phyloP scores from a whole-genome alignment of 2,329 filamentous ascomycete genomes.

The Aspergillus luchuensis region DNA sequence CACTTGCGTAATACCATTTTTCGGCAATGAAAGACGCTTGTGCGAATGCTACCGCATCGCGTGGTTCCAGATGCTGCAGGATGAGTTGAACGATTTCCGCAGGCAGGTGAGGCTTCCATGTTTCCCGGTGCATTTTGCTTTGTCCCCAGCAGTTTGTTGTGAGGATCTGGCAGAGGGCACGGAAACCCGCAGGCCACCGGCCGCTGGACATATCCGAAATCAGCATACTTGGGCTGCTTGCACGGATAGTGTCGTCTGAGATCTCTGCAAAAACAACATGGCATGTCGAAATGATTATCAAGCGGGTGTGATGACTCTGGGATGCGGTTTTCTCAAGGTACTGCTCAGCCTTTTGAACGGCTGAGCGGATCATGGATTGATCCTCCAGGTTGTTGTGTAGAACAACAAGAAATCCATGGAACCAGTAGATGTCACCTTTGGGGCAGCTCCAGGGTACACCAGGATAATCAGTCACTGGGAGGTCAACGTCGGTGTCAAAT shows the following conservation, averaged over 20 bases:
- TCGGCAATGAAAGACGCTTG: slow-evolving; percentile 25
- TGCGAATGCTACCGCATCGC: slow-evolving; percentile 26
- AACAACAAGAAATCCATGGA: slow-evolving; percentile 24
- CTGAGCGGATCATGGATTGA: slow-evolving; percentile 10
- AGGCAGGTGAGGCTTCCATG: slow-evolving; percentile 12
- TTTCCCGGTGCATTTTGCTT: slow-evolving; percentile 18
- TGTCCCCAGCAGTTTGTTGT: slow-evolving; percentile 28
- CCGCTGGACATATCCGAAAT: too few species aligned
- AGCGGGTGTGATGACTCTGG: too few species aligned
- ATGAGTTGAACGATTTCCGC: slow-evolving; percentile 19
- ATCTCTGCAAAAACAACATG: too few species aligned
- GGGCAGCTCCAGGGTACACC: slow-evolving; percentile 16
- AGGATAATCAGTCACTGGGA: slow-evolving; percentile 17
- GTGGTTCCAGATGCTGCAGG: slow-evolving; percentile 17
- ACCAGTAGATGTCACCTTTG: slow-evolving; percentile 18
- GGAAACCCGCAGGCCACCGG: slow-evolving; percentile 16
- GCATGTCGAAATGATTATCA: too few species aligned
- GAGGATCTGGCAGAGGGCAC: slow-evolving; percentile 23
- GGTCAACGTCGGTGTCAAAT: slow-evolving; percentile 14
- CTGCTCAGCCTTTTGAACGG: slow-evolving; percentile 15
- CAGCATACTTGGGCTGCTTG: too few species aligned
- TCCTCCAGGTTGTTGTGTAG: slow-evolving; percentile 19
- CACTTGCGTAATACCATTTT: slow-evolving; percentile 26
- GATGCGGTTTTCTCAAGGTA: slow-evolving; percentile 1
- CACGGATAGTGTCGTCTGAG: too few species aligned